Evolutionary conservation across 306 rosid genomes (phyloP).

Genomic region (Trichosanthes truncata): DNA sequence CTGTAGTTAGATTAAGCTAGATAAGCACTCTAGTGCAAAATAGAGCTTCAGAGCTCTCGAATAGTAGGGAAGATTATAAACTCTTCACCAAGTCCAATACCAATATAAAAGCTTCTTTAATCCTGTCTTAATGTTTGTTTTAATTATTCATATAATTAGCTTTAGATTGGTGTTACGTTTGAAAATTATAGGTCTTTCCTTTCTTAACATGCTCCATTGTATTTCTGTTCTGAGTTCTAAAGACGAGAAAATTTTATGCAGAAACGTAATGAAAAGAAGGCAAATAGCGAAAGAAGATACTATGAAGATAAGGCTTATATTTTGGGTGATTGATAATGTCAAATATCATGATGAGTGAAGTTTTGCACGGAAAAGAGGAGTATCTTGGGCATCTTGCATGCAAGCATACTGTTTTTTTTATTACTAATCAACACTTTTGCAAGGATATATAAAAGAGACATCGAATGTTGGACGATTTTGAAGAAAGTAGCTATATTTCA

Average conservation of each 20-base stretch:
- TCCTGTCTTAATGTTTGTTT: not conserved
- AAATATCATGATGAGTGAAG: not conserved
- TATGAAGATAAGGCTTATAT: slow-evolving; percentile 56
- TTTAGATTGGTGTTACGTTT: not conserved
- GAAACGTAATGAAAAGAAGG: slow-evolving; percentile 86
- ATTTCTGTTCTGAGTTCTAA: not conserved
- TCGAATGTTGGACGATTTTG: not conserved
- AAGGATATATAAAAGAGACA: not conserved
- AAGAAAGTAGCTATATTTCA: not conserved
- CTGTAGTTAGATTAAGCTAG: not conserved
- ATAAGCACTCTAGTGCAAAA: not conserved
- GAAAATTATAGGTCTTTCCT: not conserved
- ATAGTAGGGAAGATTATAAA: not conserved
- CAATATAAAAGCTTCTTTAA: not conserved
- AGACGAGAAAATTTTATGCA: slow-evolving; percentile 17
- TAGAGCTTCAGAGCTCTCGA: not conserved
- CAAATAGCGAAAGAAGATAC: slow-evolving; percentile 75
- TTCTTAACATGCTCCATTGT: not conserved
- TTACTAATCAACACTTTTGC: not conserved
- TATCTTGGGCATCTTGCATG: not conserved
- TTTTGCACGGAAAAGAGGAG: not conserved
- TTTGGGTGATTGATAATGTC: slow-evolving; percentile 49
- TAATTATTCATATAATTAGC: not conserved
- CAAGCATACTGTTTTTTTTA: not conserved
- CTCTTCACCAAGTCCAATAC: not conserved